Evolutionary conservation across 495 filamentous ascomycete species (phyloP), one percentile per base, ranked within the genome.

Genomic region (Penicillium roqueforti): DNA sequence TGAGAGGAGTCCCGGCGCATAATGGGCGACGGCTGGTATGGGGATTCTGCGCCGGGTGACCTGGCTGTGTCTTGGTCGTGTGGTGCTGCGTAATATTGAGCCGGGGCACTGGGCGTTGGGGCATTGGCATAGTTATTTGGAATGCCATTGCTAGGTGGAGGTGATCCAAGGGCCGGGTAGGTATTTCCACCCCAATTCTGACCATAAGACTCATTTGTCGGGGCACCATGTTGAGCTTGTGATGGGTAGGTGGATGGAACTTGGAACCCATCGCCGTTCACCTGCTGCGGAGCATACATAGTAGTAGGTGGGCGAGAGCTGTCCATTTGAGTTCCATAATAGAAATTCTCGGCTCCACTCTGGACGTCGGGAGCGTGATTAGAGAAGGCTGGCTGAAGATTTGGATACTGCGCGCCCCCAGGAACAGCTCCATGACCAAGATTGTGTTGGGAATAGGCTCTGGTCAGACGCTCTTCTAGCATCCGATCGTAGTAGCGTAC

Each of bases 401-500:
- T 80, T 0, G 85, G 75, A 32, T 77, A 70, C 28, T 81, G 72
- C 54, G 85, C 79, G 39, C 78, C 74, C 13, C 77, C 75, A 18
- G 72, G 71, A 25, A 67, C 62, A 4, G 73, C 57, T 14, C 74
- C 71, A 64, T 78, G 76, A 1, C 78, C 73, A 16, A 80, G 41
- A 3, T 71, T 83, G 57, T 91, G 88, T 60, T 95, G 90, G 56
- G 84, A 87, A 68, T 97, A 97, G 3, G 93, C 91, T 63, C 85
- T 93, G 2, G 91, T 93, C 8, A 98, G 76, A 13, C 93, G 85
- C 48, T 97, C 95, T 68, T 98, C 93, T 3, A 98, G 76, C 95
- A 98, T 97, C 18, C 89, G 84, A 66, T 98, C 95, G 64, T 98
- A 98, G 61, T 97, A 98, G n/a, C 93, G 84, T 19, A 98, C 95